Conservation (phyloP, 129 eudicot genomes). For the Sambucus nigra region DNA sequence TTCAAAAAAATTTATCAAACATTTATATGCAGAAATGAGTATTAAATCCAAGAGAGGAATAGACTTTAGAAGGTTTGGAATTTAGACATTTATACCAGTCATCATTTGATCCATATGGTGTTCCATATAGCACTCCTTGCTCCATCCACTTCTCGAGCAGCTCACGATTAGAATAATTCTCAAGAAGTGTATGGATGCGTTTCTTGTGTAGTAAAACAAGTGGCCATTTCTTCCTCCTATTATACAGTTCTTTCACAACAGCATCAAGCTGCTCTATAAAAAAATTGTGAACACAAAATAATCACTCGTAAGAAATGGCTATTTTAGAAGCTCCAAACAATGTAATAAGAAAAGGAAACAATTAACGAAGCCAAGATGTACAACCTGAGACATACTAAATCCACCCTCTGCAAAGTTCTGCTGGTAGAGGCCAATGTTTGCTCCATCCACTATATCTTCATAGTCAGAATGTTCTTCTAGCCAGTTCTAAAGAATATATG, state of each 20-base stretch:
- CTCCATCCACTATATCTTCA: slow-evolving; percentile 83
- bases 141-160: slow-evolving; percentile 64
- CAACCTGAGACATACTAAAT: slow-evolving; percentile 87
- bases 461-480: slow-evolving; percentile 55
- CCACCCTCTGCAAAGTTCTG: slow-evolving; percentile 95
- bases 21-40: background rate
- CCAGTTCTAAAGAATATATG: slow-evolving; percentile 46
- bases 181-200: slow-evolving; percentile 58
- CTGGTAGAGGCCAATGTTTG: slow-evolving; percentile 86
- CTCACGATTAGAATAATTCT: slow-evolving; percentile 49
- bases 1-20: background rate
- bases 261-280: slow-evolving; percentile 79
- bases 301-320: slow-evolving; percentile 10
- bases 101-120: slow-evolving; percentile 95
- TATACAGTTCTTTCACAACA: slow-evolving; percentile 68
- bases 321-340: background rate
- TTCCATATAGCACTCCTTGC: slow-evolving; percentile 55
- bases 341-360: slow-evolving; percentile 7
- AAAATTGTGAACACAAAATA: slow-evolving; percentile 13
- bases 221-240: slow-evolving; percentile 76
- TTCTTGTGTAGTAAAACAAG: slow-evolving; percentile 76
- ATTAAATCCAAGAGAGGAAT: background rate
- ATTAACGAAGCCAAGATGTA: slow-evolving; percentile 10
- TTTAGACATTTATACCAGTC: too few species aligned
- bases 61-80: slow-evolving; percentile 1